phyloP scores from a whole-genome alignment of 306 rosid species.

The Dicorynia guianensis region DNA sequence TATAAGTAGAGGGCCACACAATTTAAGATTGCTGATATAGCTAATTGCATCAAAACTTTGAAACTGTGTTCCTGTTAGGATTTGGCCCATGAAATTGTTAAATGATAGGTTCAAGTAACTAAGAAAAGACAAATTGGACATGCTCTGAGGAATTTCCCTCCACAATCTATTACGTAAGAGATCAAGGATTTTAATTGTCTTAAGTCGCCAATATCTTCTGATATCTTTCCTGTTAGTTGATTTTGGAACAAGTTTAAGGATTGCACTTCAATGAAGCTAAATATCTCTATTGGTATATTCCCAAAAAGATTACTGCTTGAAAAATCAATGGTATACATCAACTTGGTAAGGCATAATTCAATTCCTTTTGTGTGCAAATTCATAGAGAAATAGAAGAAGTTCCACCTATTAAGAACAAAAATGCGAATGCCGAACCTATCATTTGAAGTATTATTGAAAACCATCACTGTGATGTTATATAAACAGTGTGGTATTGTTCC shows the following conservation, averaged over 20 bases:
- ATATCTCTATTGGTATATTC: constrained; percentile 32
- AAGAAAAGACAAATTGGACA: constrained; percentile 28
- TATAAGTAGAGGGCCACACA: constrained; percentile 43
- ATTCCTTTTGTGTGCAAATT: constrained; percentile 2
- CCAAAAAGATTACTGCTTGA: constrained; percentile 38
- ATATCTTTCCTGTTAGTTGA: constrained; percentile 38
- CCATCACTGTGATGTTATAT: background rate
- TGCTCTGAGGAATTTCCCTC: constrained; percentile 42
- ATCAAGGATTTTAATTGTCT: constrained; percentile 39
- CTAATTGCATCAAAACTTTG: constrained; percentile 21
- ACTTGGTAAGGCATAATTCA: fast-evolving
- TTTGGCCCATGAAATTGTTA: constrained; percentile 44
- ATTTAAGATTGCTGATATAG: constrained; percentile 5
- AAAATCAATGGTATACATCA: constrained; percentile 13
- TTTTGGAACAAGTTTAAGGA: constrained; percentile 47
- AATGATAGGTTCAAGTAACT: constrained; percentile 40
- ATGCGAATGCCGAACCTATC: too few species aligned
- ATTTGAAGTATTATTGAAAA: background rate
- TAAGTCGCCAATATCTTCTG: constrained; percentile 33
- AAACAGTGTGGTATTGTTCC: background rate
- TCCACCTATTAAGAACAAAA: too few species aligned
- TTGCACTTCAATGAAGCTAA: background rate
- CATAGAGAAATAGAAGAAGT: background rate
- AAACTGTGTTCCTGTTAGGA: constrained; percentile 39
- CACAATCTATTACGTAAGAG: constrained; percentile 36